Evolutionary conservation across 2,329 filamentous ascomycete species (phyloP), one percentile per base, ranked within the genome.

Genomic region (Fusarium cyanostomum): DNA sequence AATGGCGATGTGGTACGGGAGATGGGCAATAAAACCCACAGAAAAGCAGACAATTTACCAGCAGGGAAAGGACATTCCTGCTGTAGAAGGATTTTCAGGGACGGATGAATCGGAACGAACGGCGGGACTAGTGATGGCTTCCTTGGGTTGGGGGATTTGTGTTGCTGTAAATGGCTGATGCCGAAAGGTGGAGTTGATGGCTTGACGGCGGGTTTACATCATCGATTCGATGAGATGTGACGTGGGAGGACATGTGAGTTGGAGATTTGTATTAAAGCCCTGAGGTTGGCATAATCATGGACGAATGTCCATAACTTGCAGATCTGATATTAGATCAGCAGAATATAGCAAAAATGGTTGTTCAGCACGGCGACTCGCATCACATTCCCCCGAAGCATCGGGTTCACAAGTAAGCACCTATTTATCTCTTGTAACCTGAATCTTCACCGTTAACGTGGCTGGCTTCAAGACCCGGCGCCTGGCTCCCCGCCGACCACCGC

Each of bases 401-500:
- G 42, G 69, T 82, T 34, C 67, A 80, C 66, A 80, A 78, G 83
- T 84, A 70, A 70, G 78, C 21, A 21, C 21, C 21, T 6, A 21
- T 21, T 6, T 21, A 6, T 38, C 37, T 15, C 37, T 50, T 39
- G 24, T 10, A 44, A 15, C 6, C 12, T 15, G 33, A 13, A 31
- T 24, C 33, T n/a, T 7, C 12, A 30, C 10, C 27, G 34, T 4
- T 5, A 16, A 41, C 18, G 16, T 9, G 31, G 41, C 24, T 8
- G 13, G 45, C 9, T 7, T 8, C 6, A 43, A 86, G 83, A 70
- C 74, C 79, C 2, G 86, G 86, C 8, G 77, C 77, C 33, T 91
- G 88, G 89, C 81, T 91, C 26, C 87, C 87, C 3, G 77, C 84
- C 3, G 86, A 90, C 74, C 83, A 87, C 70, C 81, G 84, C 33